Evolutionary conservation across 164 flowering plant genomes (phyloP).

Genomic region (Umbellularia californica): DNA sequence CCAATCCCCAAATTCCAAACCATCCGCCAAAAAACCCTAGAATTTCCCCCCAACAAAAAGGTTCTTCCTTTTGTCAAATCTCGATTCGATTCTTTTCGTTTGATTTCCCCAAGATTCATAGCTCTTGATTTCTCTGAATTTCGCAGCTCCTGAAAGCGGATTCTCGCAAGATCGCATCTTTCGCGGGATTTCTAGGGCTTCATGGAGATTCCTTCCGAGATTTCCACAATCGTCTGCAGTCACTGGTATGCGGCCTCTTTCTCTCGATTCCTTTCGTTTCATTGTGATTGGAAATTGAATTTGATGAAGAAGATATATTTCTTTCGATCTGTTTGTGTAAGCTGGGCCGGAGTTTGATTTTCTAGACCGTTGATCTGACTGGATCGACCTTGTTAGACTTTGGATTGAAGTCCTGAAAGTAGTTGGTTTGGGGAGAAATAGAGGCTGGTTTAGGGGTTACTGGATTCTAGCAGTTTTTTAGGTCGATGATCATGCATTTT

Average conservation of each 20-base stretch:
- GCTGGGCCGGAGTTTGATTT: neutral
- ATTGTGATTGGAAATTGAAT: neutral
- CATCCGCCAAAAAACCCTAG: neutral
- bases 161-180: too few species aligned
- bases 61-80: neutral
- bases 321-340: neutral
- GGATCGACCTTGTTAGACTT: neutral
- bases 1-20: neutral
- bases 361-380: neutral
- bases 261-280: neutral
- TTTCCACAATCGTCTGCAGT: constrained; percentile 39
- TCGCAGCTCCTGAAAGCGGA: neutral
- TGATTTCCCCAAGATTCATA: neutral
- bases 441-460: too few species aligned
- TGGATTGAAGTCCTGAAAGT: neutral
- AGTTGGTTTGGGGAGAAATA: neutral
- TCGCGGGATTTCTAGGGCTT: neutral
- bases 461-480: too few species aligned
- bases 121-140: neutral
- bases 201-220: constrained; percentile 46
- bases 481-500: too few species aligned
- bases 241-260: constrained; percentile 48
- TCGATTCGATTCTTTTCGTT: neutral
- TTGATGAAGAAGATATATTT: neutral
- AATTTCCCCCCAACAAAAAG: too few species aligned